Evolutionary conservation across 257 asterid species (phyloP), one percentile per base, ranked within the genome.

Genomic region (Penstemon davidsonii): DNA sequence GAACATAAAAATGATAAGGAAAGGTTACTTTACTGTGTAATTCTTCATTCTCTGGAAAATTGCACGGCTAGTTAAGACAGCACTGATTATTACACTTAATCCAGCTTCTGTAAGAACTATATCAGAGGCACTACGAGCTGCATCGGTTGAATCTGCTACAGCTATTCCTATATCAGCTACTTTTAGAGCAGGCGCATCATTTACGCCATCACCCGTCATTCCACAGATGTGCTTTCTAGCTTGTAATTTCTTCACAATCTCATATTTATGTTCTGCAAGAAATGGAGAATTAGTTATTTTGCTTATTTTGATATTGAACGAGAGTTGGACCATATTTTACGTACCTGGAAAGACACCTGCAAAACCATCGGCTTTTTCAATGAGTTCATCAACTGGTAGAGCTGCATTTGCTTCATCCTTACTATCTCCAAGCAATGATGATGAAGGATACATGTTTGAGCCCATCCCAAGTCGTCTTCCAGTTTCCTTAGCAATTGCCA

Each of bases 321-420:
- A 49, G n/a, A 7, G n/a, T 53, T 8, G 56, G 36, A 36, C 9
- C 9, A 55, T 0, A 15, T 15, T 8, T 46, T 19, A 42, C 64
- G 62, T 68, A 81, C 85, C 82, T 1, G 85, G 85, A 54, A 81
- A 77, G 54, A 81, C 85, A 44, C 85, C 85, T 33, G 85, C 85
- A 74, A 81, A 81, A 37, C 85, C 85, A 63, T 80, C 85, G 0
- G 81, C 81, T 65, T 76, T 76, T 57, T 76, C 81, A 6, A 76
- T 72, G 74, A 76, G 77, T 62, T 77, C 82, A 51, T 77, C 78
- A 52, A 80, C 54, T 40, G 81, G 84, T 50, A 80, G 64, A 58
- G 82, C 70, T 52, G 73, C 66, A 62, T 51, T 39, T 0, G 84
- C 61, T 57, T 70, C 80, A 50, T 80, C 85, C 71, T 80, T 76